Conservation (phyloP, 306 rosid species). For the Trifolium dubium region DNA sequence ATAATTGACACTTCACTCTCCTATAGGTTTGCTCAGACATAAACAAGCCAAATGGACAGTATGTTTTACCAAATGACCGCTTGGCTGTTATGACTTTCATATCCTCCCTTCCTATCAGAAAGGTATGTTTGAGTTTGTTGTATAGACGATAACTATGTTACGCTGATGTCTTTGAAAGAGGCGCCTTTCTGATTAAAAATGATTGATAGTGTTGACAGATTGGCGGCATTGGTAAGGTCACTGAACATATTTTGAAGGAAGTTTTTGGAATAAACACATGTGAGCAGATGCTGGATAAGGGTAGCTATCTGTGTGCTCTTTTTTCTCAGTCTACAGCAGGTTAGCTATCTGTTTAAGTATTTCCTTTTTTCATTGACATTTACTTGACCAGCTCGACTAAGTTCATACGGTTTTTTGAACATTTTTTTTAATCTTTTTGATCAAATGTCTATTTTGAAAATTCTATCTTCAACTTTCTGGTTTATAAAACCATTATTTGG, state of each 20-base stretch:
- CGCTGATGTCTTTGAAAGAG: conserved; percentile 36
- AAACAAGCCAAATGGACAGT: conserved; percentile 97
- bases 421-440: not conserved
- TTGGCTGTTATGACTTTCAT: conserved; percentile 80
- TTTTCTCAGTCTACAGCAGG: conserved; percentile 88
- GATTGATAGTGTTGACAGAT: conserved; percentile 61
- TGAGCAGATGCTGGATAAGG: conserved; percentile 81
- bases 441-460: conserved; percentile 15
- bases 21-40: conserved; percentile 91
- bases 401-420: not conserved
- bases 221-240: conserved; percentile 98
- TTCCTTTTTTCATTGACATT: conserved; percentile 31
- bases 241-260: conserved; percentile 79
- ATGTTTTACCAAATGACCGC: conserved; percentile 78
- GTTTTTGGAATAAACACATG: conserved; percentile 84
- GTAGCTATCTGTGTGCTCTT: conserved; percentile 72
- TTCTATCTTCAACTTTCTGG: conserved; percentile 8
- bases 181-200: conserved; percentile 26
- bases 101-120: conserved; percentile 93
- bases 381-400: conserved; percentile 20
- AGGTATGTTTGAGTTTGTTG: conserved; percentile 55
- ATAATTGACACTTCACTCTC: conserved; percentile 34
- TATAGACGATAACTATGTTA: conserved; percentile 28
- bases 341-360: conserved; percentile 42
- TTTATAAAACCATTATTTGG: conserved; percentile 23